These are phyloP conservation scores for Teratosphaeria pseudoeucalypti DNA, from an alignment of 2,329 filamentous ascomycete species.

Conservation along the genomic window DNA sequence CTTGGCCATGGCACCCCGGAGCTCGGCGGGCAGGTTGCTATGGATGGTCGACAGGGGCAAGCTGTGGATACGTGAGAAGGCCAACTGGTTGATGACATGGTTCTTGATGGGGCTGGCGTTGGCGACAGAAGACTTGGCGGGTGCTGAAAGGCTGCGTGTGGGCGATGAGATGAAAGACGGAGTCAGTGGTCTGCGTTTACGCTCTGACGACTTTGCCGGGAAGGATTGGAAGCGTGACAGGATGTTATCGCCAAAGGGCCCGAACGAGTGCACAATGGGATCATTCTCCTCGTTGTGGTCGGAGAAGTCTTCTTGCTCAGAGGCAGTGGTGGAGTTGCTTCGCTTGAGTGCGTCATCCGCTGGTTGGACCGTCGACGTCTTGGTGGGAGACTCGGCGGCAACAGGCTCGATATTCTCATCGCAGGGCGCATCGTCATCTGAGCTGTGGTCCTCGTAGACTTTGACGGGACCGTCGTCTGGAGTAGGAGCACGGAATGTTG, in stretches of 20 bases:
- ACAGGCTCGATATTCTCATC: slow-evolving; percentile 17
- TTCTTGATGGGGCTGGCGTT: slow-evolving; percentile 50
- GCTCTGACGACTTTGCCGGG: slow-evolving; percentile 54
- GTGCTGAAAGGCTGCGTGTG: slow-evolving; percentile 12
- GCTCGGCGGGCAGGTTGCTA: slow-evolving; percentile 63
- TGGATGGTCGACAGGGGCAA: slow-evolving; percentile 84
- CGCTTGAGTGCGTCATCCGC: neutral
- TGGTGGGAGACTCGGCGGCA: neutral
- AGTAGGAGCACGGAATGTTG: slow-evolving; percentile 31
- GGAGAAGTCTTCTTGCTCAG: slow-evolving; percentile 51
- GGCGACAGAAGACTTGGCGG: slow-evolving; percentile 11
- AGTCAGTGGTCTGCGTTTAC: slow-evolving; percentile 20
- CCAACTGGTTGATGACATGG: slow-evolving; percentile 89
- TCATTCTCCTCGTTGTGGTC: slow-evolving; percentile 91
- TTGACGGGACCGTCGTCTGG: slow-evolving; percentile 42
- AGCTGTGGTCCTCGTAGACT: slow-evolving; percentile 61
- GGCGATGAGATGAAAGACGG: slow-evolving; percentile 17
- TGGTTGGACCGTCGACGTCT: neutral
- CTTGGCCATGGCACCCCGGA: slow-evolving; percentile 26
- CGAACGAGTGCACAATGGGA: slow-evolving; percentile 83
- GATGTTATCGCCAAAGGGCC: slow-evolving; percentile 77
- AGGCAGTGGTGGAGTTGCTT: slow-evolving; percentile 11
- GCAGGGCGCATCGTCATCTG: slow-evolving; percentile 39
- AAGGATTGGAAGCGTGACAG: slow-evolving; percentile 75
- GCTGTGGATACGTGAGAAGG: slow-evolving; percentile 84